A percentile compares a stretch with the other conserved stretches of the same genome.
These are phyloP conservation scores for Penicillium psychrofluorescens DNA, from an alignment of 495 filamentous ascomycete genomes.

Conservation along the genomic window DNA sequence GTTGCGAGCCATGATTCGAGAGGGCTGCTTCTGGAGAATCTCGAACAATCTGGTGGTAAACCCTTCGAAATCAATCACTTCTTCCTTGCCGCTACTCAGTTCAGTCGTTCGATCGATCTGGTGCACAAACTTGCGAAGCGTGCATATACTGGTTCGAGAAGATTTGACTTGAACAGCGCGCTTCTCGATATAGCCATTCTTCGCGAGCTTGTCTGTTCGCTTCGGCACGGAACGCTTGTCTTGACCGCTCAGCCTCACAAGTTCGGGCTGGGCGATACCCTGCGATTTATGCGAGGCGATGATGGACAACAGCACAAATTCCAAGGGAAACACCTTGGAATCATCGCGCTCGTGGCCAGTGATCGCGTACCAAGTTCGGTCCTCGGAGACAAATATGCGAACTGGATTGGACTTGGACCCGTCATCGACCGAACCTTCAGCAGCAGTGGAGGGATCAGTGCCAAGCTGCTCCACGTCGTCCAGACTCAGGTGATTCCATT, in stretches of 20 bases:
- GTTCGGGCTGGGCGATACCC: conserved; percentile 73
- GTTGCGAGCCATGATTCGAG: conserved; percentile 40
- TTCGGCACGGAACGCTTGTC: conserved; percentile 84
- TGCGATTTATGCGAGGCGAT: conserved; percentile 64
- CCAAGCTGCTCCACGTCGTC: conserved; percentile 32
- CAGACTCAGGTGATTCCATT: conserved; percentile 39
- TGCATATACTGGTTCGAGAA: conserved; percentile 60
- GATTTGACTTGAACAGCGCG: conserved; percentile 55
- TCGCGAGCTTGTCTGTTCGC: conserved; percentile 65
- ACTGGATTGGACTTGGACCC: conserved; percentile 1
- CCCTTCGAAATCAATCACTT: conserved; percentile 34
- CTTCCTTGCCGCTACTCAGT: background rate
- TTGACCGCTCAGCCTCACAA: conserved; percentile 70
- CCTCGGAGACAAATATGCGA: conserved; percentile 51
- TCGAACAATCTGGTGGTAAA: conserved; percentile 39
- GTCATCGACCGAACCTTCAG: too few species aligned
- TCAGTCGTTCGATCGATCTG: conserved; percentile 4
- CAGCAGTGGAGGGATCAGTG: too few species aligned
- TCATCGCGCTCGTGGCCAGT: conserved; percentile 74
- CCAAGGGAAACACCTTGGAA: conserved; percentile 53
- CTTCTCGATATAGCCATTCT: conserved; percentile 83
- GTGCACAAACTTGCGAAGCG: conserved; percentile 52
- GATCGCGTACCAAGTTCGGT: conserved; percentile 69
- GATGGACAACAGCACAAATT: conserved; percentile 71
- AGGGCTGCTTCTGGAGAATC: conserved; percentile 28